Evolutionary conservation across 257 asterid genomes (phyloP).

Genomic region (Gentiana straminea): DNA sequence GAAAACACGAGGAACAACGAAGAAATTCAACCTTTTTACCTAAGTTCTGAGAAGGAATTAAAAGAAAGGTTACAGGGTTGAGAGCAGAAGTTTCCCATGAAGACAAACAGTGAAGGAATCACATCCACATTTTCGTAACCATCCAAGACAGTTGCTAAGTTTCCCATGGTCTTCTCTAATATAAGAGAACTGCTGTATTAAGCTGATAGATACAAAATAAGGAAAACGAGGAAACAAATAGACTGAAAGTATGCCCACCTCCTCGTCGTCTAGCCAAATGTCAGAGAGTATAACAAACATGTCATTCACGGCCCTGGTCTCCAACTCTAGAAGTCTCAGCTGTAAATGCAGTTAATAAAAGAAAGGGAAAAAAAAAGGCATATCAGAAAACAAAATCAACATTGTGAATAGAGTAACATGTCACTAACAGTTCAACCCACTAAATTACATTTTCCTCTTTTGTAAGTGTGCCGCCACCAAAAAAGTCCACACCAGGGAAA

Average conservation of each 20-base stretch:
- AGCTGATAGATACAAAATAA: neutral
- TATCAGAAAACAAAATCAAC: neutral
- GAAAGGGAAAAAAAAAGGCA: conserved; percentile 15
- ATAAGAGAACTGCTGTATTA: conserved; percentile 38
- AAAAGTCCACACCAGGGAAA: conserved; percentile 66
- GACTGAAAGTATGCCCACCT: conserved; percentile 30
- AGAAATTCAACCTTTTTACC: conserved; percentile 32
- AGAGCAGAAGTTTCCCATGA: conserved; percentile 97
- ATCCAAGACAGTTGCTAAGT: conserved; percentile 64
- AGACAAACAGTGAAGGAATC: conserved; percentile 85
- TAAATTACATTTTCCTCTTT: conserved; percentile 86
- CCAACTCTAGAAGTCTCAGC: conserved; percentile 77
- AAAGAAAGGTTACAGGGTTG: conserved; percentile 86
- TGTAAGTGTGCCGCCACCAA: conserved; percentile 76
- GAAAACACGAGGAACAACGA: too few relatives aligned
- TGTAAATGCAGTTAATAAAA: conserved; percentile 39
- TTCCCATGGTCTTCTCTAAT: conserved; percentile 79
- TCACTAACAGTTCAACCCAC: neutral
- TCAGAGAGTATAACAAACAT: conserved; percentile 93
- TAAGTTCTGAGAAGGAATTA: conserved; percentile 64
- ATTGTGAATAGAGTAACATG: neutral
- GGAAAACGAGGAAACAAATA: conserved; percentile 11
- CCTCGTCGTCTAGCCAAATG: conserved; percentile 79
- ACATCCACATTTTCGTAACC: conserved; percentile 71
- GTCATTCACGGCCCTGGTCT: conserved; percentile 76